Base-by-base conservation (phyloP, 768 basidiomycete genomes). In the Termitomyces sp. region DNA sequence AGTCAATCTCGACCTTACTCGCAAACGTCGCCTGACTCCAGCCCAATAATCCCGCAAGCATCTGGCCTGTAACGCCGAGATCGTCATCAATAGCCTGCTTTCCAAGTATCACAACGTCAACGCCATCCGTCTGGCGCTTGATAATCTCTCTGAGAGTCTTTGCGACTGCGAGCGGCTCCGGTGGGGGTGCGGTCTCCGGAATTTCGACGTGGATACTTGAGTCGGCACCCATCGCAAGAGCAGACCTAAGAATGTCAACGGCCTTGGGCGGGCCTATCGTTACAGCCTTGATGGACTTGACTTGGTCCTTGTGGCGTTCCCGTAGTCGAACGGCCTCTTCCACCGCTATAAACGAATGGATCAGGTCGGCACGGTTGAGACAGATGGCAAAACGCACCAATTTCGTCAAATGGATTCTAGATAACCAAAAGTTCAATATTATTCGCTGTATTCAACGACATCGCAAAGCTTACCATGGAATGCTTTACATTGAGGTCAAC, bases 31-130 rank as follows among this genome's bases (percentile, higher is more conserved):
- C 97, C 73, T 98, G 96, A 10, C 88, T 82, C 90, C 94, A 97
- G 16, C 84, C 86, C 63, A 98, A 71, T 64, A 98, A 74, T 1
- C 94, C 96, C 16, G 95, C 95, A 25, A 98, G 80, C 92, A 98
- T 98, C 69, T 97, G 95, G 0, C 96, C 96, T 12, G 96, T 98
- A 74, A 94, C 88, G 5, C 92, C 91, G 6, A 91, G 80, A 68
- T 99, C 97, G 63, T 96, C 95, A 73, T 99, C 97, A 62, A 99
- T 99, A 13, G 96, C 88, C 70, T 99, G 97, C 73, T 99, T 99
- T 3, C 97, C 97, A 73, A 98, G 78, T 52, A 99, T 94, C 36
- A 99, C 89, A 53, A 98, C 61, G 64, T 98, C 96, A 9, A 91
- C 79, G 35, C 60, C 66, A 5, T 75, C 73, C 61, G 77, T 72